These are phyloP conservation scores for Wallacemonas sp. DNA, from an alignment of 208 protist species.

Conservation along the genomic window DNA sequence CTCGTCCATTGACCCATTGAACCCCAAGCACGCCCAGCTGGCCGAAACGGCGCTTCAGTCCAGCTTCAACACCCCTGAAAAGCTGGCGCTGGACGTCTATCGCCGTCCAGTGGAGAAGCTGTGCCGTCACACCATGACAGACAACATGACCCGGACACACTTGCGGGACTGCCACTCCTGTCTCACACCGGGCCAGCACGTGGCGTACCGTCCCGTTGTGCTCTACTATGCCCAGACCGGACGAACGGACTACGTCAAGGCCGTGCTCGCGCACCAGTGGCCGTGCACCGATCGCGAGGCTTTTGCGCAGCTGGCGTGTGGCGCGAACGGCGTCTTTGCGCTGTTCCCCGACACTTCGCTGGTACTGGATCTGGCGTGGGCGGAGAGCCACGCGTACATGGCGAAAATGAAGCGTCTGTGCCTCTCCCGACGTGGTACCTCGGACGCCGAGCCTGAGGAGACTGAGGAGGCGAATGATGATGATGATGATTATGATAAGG, in stretches of 20 bases:
- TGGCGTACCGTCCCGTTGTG: conserved; percentile 48
- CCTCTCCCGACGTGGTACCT: background rate
- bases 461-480: background rate
- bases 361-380: conserved; percentile 30
- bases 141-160: conserved; percentile 15
- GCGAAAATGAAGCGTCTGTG: conserved; percentile 13
- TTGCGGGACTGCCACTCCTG: conserved; percentile 53
- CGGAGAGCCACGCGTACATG: conserved; percentile 32
- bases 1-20: background rate
- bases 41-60: conserved; percentile 21
- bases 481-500: conserved; percentile 1
- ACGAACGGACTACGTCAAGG: conserved; percentile 12
- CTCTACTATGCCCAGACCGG: conserved; percentile 28
- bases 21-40: conserved; percentile 4
- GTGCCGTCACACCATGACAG: conserved; percentile 24
- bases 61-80: conserved; percentile 38
- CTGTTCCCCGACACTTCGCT: conserved; percentile 35
- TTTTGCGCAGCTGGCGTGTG: background rate
- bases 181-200: conserved; percentile 68
- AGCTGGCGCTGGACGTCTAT: conserved; percentile 47
- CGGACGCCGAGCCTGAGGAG: background rate
- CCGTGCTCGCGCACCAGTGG: conserved; percentile 3
- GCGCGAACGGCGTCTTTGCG: conserved; percentile 4
- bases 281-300: background rate
- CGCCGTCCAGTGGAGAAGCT: conserved; percentile 48